Evolutionary conservation across 768 basidiomycete species (phyloP), one percentile per base, ranked within the genome.

Genomic region (Termitomyces bulborhizus): DNA sequence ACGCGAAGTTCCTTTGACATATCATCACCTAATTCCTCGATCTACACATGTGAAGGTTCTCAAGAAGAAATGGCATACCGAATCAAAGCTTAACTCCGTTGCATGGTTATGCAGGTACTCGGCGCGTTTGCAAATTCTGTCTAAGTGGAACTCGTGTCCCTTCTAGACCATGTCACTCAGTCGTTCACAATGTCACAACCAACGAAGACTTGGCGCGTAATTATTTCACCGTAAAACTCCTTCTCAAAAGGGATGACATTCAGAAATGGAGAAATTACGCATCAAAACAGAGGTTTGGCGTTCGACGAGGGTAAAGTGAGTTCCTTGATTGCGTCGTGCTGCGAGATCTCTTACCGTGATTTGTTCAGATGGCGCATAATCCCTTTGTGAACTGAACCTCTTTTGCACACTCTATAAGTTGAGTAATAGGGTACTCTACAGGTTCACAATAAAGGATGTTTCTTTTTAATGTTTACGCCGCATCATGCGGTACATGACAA

Each of bases 11-110:
- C 79, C 77, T 11, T 66, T 84, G 62, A 84, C 82, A 18, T 84
- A 83, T 61, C 82, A 84, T 63, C 82, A 84, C 56, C 73, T 84
- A 31, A 80, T 84, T 44, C 82, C 82, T 1, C 73, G 78, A 27
- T 76, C 76, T 21, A 73, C 68, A 16, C 82, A 85, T 56, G 67
- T 71, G 2, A 84, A 81, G 63, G 80, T 70, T n/a, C 59, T 78
- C 40, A 83, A 81, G 71, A 77, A 76, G 64, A 76, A 74, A 46
- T 82, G 82, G 82, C 82, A 84, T 63, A 65, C 74, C 0, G 73
- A 78, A 62, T 62, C 67, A 34, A 75, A 78, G 75, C 50, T 84
- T 29, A 80, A 80, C 57, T 76, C 78, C 5, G 81, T 84, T 8
- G 83, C 82, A 16, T 84, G 81, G 82, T 67, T 84, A 24, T 85